Base-by-base conservation (phyloP, 106 monocot species). In the Apostasia ramifera region DNA sequence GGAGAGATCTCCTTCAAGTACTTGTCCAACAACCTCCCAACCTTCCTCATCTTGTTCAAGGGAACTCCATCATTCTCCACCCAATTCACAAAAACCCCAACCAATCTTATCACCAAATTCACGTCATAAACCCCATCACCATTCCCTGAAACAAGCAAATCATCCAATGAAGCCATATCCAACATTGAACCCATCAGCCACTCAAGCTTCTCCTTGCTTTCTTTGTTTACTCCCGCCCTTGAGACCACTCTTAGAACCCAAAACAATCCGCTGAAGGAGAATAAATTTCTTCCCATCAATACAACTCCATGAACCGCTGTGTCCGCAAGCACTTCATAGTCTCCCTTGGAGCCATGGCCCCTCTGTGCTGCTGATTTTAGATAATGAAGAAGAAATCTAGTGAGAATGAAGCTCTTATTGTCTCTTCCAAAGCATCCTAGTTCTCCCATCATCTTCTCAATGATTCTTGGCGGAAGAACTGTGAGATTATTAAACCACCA, bases 1-100 rank as follows among this genome's bases (percentile, higher is more conserved):
- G 92, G 92, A 40, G 97, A 86, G 55, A 98, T 92, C 74, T 98
- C 97, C 3, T 80, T 75, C 66, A 98, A 58, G 66, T 92, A 98
- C 76, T 85, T 90, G 57, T 98, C 97, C 46, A 92, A 40, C 78
- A 98, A 57, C 59, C 77, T 83, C 43, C 92, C 92, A 1, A 98
- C 87, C 76, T 87, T 98, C 80, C 80, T 90, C 88, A 99, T 69
- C 78, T 75, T 99, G 72, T 73, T 75, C 55, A 78, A 69, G 44
- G 65, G 71, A 7, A 70, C 73, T 3, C 72, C 81, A 39, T 69
- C 74, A 0, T 39, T 47, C 15, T 82, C 82, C 44, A 63, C 76
- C 0, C 56, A 54, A 38, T 50, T 66, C 12, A 90, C 87, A 81
- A 90, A 93, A 38, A 99, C 83, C 61, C 85, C 88, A 13, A 88